Percentiles rank a stretch among this genome's conserved stretches.
phyloP scores from a whole-genome alignment of 768 basidiomycete genomes.

The Exsudoporus frostii region DNA sequence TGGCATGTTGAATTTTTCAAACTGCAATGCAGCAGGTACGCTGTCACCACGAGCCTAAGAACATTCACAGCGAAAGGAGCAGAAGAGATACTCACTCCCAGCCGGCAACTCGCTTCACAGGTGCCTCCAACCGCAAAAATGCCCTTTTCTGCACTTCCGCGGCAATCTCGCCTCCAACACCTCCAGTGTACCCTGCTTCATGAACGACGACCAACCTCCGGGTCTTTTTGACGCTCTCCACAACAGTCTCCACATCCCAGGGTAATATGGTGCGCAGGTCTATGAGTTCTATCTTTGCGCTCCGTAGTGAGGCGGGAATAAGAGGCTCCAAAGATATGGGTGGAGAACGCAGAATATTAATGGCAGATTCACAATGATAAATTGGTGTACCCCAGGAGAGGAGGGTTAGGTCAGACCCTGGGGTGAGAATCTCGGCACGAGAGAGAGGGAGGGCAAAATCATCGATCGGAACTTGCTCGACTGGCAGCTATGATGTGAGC shows the following conservation, averaged over 20 bases:
- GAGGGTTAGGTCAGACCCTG: slow-evolving; percentile 83
- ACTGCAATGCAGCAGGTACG: slow-evolving; percentile 79
- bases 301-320: slow-evolving; percentile 62
- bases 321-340: slow-evolving; percentile 58
- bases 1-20: slow-evolving; percentile 90
- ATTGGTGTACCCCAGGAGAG: slow-evolving; percentile 93
- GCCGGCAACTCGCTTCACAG: slow-evolving; percentile 80
- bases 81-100: slow-evolving; percentile 78
- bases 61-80: background rate
- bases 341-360: slow-evolving; percentile 69
- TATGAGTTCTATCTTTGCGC: slow-evolving; percentile 81
- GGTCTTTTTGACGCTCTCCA: slow-evolving; percentile 81
- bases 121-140: slow-evolving; percentile 85
- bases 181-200: slow-evolving; percentile 84
- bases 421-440: slow-evolving; percentile 69
- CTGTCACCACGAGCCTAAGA: slow-evolving; percentile 35
- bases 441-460: slow-evolving; percentile 85
- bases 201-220: slow-evolving; percentile 87
- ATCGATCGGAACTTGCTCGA: slow-evolving; percentile 90
- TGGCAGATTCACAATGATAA: slow-evolving; percentile 83
- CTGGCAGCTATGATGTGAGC: slow-evolving; percentile 32
- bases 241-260: slow-evolving; percentile 80
- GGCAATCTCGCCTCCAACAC: slow-evolving; percentile 90
- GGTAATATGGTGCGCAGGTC: slow-evolving; percentile 88
- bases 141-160: slow-evolving; percentile 86